Conservation (phyloP, 441 rosid genomes). For the Adansonia rubrostipa region DNA sequence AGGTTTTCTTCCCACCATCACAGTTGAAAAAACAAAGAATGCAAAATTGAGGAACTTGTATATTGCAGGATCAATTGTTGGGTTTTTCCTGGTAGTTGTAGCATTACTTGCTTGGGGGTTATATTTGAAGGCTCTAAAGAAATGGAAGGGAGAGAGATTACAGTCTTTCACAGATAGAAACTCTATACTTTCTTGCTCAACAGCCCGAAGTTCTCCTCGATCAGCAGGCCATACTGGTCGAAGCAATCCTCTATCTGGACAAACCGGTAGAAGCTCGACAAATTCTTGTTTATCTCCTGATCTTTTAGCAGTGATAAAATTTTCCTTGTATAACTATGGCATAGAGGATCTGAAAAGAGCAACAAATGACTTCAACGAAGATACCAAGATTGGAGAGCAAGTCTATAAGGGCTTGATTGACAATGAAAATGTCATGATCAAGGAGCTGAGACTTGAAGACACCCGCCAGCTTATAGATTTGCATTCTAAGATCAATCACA, state of each 20-base stretch:
- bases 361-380: slow-evolving; percentile 46
- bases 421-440: slow-evolving; percentile 49
- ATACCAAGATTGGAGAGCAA: slow-evolving; percentile 37
- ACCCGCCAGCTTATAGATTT: slow-evolving; percentile 45
- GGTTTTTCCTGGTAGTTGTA: slow-evolving; percentile 36
- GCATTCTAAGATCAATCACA: slow-evolving; percentile 61
- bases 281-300: slow-evolving; percentile 61
- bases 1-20: slow-evolving; percentile 46
- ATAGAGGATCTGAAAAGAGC: slow-evolving; percentile 47
- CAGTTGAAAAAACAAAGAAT: slow-evolving; percentile 26
- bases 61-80: slow-evolving; percentile 50
- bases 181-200: slow-evolving; percentile 40
- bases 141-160: slow-evolving; percentile 35
- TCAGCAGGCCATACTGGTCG: slow-evolving; percentile 34
- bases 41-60: slow-evolving; percentile 39
- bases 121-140: slow-evolving; percentile 36
- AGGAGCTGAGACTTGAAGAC: slow-evolving; percentile 50
- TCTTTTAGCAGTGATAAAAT: slow-evolving; percentile 56
- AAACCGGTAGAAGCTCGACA: slow-evolving; percentile 42
- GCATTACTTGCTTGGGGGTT: slow-evolving; percentile 39
- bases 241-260: slow-evolving; percentile 42
- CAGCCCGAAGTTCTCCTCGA: slow-evolving; percentile 41
- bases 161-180: slow-evolving; percentile 45
- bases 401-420: slow-evolving; percentile 43
- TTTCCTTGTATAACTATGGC: slow-evolving; percentile 43